Base-by-base conservation (phyloP, 352 stramenopile genomes). In the Globisporangium abappressorium region DNA sequence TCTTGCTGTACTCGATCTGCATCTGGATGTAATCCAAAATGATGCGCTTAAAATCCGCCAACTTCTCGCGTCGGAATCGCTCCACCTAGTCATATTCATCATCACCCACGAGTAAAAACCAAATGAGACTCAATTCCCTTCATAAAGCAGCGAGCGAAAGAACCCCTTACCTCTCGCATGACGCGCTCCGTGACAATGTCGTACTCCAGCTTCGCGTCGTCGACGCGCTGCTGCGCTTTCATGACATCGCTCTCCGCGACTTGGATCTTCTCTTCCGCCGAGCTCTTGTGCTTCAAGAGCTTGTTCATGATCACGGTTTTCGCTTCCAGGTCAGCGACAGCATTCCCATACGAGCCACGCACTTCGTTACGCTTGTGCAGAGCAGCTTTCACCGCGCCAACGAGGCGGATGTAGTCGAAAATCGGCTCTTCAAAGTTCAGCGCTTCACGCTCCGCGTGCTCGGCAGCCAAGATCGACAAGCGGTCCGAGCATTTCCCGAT, bases 11-110 rank as follows among this genome's bases (percentile, higher is more conserved):
- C 66, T 98, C 90, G 67, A 99, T 98, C 75, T 99, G 95, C 74
- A 98, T 89, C 62, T 98, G 85, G 71, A 98, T 98, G 80, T 98
- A 99, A 54, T 99, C 93, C 67, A 99, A 79, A 18, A 99, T 93
- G 62, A 98, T 98, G 54, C 87, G 84, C 69, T 97, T 97, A 71
- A 99, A 98, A 68, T 99, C 97, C 7, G 90, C 86, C 0, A 97
- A 80, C 58, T 98, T 98, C 65, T 98, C 93, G 4, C 90, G 80
- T 70, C 98, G 98, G 80, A 99, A 99, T 12, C 96, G 85, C 77
- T 98, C 95, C n/a, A 99, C 95, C 72, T 78, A 8, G 26, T 11
- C 22, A 51, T 20, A 66, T 5, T 5, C 22, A 51, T 14, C 62
- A 30, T 15, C 57, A 47, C 38, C 1, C 36, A 55, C 3, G 3